phyloP scores from a whole-genome alignment of 495 filamentous ascomycete species.

The Cryomyces minteri region DNA sequence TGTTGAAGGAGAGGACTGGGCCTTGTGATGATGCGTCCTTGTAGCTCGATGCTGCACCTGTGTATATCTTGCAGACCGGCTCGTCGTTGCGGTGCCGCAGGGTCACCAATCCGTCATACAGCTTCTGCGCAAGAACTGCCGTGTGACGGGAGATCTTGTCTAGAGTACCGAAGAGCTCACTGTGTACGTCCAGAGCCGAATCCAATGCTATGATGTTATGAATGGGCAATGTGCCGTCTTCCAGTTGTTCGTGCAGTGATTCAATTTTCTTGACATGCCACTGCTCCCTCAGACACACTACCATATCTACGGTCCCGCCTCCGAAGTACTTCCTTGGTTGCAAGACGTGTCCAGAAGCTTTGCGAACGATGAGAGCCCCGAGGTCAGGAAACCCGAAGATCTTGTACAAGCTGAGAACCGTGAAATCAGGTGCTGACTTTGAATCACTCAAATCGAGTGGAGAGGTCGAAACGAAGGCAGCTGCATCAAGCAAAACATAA shows the following conservation, averaged over 20 bases:
- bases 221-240: slow-evolving; percentile 80
- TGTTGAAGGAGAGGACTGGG: slow-evolving; percentile 70
- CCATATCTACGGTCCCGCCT: slow-evolving; percentile 87
- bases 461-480: slow-evolving; percentile 59
- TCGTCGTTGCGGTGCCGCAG: slow-evolving; percentile 51
- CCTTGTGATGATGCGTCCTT: slow-evolving; percentile 36
- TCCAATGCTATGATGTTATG: slow-evolving; percentile 75
- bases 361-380: slow-evolving; percentile 70
- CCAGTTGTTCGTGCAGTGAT: slow-evolving; percentile 60
- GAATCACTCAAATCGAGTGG: slow-evolving; percentile 50
- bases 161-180: slow-evolving; percentile 52
- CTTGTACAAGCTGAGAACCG: slow-evolving; percentile 83
- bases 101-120: slow-evolving; percentile 37
- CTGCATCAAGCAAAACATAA: slow-evolving; percentile 83
- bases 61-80: slow-evolving; percentile 49
- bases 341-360: slow-evolving; percentile 44
- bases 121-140: slow-evolving; percentile 35
- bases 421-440: slow-evolving; percentile 60
- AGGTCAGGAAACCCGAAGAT: slow-evolving; percentile 93
- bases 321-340: slow-evolving; percentile 63
- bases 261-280: slow-evolving; percentile 61
- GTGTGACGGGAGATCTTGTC: slow-evolving; percentile 56
- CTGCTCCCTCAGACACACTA: slow-evolving; percentile 36
- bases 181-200: slow-evolving; percentile 50
- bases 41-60: slow-evolving; percentile 20